Percentiles rank a stretch among this genome's conserved stretches.
Conservation (phyloP, 305 asterid species). For the Striga hermonthica region DNA sequence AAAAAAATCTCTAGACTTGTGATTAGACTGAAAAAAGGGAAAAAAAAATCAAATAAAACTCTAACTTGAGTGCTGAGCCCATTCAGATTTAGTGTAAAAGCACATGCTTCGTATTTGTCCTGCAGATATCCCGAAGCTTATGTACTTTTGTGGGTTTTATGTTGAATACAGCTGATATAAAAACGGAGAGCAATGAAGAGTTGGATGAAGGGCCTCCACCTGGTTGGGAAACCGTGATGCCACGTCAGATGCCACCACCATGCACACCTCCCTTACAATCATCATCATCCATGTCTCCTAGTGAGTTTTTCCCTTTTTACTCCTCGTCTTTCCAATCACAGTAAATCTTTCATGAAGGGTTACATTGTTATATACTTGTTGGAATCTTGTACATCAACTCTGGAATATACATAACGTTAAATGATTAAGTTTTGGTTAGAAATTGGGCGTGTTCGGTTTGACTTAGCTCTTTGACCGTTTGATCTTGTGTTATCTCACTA, state of each 20-base stretch:
- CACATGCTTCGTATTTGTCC: neutral
- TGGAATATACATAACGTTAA: too few relatives aligned
- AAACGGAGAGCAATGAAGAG: constrained; percentile 43
- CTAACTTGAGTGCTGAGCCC: neutral
- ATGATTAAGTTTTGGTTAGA: too few relatives aligned
- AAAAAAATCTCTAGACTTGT: neutral
- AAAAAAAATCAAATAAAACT: neutral
- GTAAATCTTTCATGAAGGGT: neutral
- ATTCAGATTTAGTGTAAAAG: neutral
- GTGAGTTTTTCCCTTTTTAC: constrained; percentile 37
- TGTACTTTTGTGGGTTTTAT: neutral
- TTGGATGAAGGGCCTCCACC: constrained; percentile 75
- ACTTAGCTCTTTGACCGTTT: too few relatives aligned
- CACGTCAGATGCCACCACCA: constrained; percentile 38
- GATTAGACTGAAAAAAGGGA: too few relatives aligned
- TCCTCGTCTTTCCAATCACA: neutral
- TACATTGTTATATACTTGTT: neutral
- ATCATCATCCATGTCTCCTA: constrained; percentile 40
- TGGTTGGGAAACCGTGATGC: constrained; percentile 57
- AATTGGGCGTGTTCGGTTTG: too few relatives aligned
- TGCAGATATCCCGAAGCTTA: neutral
- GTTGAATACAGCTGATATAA: constrained; percentile 40
- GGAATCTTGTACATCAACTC: too few relatives aligned
- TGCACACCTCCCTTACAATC: constrained; percentile 36
- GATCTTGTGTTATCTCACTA: too few relatives aligned